Evolutionary conservation across 441 rosid species (phyloP), one percentile per base, ranked within the genome.

Genomic region (Adansonia rubrostipa): DNA sequence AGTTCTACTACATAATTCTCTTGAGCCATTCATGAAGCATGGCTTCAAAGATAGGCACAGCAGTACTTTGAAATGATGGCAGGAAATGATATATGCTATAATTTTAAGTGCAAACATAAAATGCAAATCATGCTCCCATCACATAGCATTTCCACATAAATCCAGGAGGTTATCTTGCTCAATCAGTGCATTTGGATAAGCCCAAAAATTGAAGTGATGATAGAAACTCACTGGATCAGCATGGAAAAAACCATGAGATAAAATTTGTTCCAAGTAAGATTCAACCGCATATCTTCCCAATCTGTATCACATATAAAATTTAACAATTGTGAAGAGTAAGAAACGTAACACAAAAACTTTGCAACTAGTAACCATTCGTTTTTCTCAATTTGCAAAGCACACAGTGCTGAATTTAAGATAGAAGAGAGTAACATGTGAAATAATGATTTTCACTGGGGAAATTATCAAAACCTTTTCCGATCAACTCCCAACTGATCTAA

Each of bases 171-270:
- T 36, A 36, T 36, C 42, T 36, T 36, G 42, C 42, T 36, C 42
- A 36, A 36, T 36, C 42, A 36, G 6, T 36, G 42, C 42, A 36
- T 36, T 36, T 36, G 42, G 42, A 65, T 76, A 20, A 76, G 73
- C 76, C 77, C 10, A 63, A 13, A 15, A 56, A 9, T 14, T 51
- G 28, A 50, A 33, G 45, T 14, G 61, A 40, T 19, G 63, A 22
- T 4, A 77, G 79, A 79, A 65, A 88, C 91, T 87, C 77, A 96
- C 99, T 72, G 99, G 99, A 77, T 96, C 99, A 40, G 99, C 99
- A 63, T 96, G 99, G 83, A 96, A 96, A 82, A 96, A 96, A 33
- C 99, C 99, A 88, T 94, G 98, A 76, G 98, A 93, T 10, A 96
- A 90, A 78, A 96, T 94, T 85, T 96, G 99, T 80, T 96, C 99